Evolutionary conservation across 2,329 filamentous ascomycete species (phyloP), one percentile per base, ranked within the genome.

Genomic region (Colletotrichum gloeosporioides): DNA sequence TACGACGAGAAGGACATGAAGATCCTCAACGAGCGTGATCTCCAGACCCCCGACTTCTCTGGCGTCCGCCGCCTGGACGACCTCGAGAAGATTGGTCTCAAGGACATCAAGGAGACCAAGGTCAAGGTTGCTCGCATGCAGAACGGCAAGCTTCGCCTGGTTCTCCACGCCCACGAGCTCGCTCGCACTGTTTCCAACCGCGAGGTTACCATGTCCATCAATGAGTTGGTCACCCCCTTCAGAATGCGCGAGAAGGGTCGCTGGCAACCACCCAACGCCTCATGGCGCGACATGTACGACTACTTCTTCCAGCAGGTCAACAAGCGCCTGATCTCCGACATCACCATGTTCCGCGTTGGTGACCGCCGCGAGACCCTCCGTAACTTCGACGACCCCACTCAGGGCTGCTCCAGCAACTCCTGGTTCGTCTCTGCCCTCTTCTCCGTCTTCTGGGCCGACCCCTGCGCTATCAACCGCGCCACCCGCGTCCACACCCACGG

Each of bases 361-460:
- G 78, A 79, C n/a, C 49, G 77, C 57, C 73, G 72, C 62, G 69
- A 71, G 71, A 78, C 75, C 10, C 18, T 77, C 36, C 78, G 80
- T 76, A 78, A 74, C 77, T 88, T 87, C 74, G 85, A 86, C 77
- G 85, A 87, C 78, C 86, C 86, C 7, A 83, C 84, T 12, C 86
- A 88, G 82, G 86, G 86, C 57, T 85, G 85, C 53, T 78, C 80
- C 22, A 82, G 79, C 78, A 86, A 88, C 83, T 84, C 82, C 78
- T 88, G 86, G 86, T 82, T 88, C 18, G 83, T 88, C 75, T 83
- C 86, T 1, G 86, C 86, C 15, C 80, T 88, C 71, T 87, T 87
- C 83, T 85, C 86, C 44, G 86, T 88, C 69, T 85, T 84, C 80
- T 88, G 86, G 86, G 81, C 86, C 10, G 83, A 87, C 79, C 86